Conservation (phyloP, 2,329 filamentous ascomycete species). For the Nannizzia gypsea region DNA sequence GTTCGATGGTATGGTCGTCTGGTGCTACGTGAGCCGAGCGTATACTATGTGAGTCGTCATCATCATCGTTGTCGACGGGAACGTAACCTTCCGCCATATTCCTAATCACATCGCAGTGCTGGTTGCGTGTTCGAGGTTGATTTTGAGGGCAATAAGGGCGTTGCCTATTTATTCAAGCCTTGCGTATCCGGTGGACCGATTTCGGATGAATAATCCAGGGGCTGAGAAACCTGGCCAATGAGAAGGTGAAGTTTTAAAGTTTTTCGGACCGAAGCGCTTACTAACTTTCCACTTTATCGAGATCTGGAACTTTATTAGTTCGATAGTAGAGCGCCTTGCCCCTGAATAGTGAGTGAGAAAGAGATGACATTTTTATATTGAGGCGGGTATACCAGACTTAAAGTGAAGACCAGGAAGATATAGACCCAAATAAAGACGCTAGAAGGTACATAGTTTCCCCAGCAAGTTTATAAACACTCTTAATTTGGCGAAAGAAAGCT, state of each 20-base stretch:
- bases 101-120: not conserved
- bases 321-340: not conserved
- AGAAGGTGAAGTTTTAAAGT: not conserved
- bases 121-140: not conserved
- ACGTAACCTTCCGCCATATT: constrained; percentile 14
- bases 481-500: not conserved
- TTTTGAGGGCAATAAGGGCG: not conserved
- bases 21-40: not conserved
- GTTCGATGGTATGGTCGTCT: not conserved
- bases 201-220: not conserved
- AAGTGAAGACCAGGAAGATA: not conserved
- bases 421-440: not conserved
- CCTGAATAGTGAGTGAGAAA: not conserved
- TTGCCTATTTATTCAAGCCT: not conserved
- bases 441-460: not conserved
- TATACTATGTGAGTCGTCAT: constrained; percentile 9
- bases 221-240: not conserved
- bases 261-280: not conserved
- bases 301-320: not conserved
- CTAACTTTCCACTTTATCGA: not conserved
- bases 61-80: constrained; percentile 13
- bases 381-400: not conserved
- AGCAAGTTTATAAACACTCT: not conserved
- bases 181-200: not conserved
- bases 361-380: not conserved